These are phyloP conservation scores for Termitomyces sp. DNA, from an alignment of 768 basidiomycete species.

Conservation along the genomic window DNA sequence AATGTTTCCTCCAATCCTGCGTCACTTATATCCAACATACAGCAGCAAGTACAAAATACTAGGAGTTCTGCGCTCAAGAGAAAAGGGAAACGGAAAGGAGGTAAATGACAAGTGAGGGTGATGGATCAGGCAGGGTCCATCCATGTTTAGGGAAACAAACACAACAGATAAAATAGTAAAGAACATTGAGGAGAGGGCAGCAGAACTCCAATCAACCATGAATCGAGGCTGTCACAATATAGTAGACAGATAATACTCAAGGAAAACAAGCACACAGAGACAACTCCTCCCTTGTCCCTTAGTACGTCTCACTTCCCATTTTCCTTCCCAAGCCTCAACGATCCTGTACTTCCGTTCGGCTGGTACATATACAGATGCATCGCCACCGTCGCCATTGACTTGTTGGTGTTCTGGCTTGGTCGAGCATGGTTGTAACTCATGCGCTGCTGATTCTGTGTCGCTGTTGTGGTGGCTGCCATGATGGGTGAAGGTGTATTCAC, in stretches of 20 bases:
- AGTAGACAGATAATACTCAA: background rate
- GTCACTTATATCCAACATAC: no score
- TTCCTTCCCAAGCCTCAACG: slow-evolving; percentile 28
- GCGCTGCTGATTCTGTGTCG: slow-evolving; percentile 40
- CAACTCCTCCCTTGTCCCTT: no score
- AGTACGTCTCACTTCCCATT: slow-evolving; percentile 27
- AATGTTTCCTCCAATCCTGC: no score
- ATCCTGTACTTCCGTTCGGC: slow-evolving; percentile 33
- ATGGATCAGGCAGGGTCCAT: background rate
- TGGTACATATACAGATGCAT: slow-evolving; percentile 47
- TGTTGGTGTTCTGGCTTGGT: slow-evolving; percentile 23
- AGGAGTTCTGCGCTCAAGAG: background rate
- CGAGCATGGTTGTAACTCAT: slow-evolving; percentile 58
- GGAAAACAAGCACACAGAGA: background rate
- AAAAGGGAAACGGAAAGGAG: background rate
- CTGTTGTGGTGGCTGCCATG: slow-evolving; percentile 34
- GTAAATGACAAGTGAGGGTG: background rate
- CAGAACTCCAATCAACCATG: background rate
- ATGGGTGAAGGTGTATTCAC: slow-evolving; percentile 58
- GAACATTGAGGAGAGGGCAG: background rate
- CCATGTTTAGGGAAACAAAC: no score
- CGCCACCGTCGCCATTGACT: slow-evolving; percentile 8
- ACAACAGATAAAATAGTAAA: background rate
- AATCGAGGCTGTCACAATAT: background rate
- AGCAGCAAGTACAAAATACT: background rate